Conservation (phyloP, 1,139 yeast genomes). For the Kodamaea anthophila region DNA sequence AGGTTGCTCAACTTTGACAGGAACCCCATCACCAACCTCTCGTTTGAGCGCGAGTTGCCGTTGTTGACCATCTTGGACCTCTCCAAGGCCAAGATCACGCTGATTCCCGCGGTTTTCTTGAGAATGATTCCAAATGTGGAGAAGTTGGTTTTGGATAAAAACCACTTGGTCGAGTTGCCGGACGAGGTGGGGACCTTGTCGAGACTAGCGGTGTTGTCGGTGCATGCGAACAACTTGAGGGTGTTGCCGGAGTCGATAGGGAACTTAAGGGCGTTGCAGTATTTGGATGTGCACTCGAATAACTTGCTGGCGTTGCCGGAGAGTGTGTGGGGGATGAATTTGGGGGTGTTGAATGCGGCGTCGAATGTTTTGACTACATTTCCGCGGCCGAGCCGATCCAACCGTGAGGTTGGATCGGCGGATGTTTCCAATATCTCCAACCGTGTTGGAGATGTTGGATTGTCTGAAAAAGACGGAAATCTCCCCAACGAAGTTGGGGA, state of each 20-base stretch:
- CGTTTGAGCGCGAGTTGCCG: slow-evolving; percentile 50
- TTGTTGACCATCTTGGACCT: slow-evolving; percentile 69
- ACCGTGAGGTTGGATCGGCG: no score
- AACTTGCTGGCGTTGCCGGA: slow-evolving; percentile 68
- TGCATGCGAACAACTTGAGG: slow-evolving; percentile 70
- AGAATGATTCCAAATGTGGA: slow-evolving; percentile 62
- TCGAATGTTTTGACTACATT: slow-evolving; percentile 69
- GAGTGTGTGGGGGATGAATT: slow-evolving; percentile 59
- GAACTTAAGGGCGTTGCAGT: slow-evolving; percentile 51
- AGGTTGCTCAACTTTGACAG: slow-evolving; percentile 51
- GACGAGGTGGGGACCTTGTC: slow-evolving; percentile 56
- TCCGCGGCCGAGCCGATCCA: slow-evolving; percentile 49
- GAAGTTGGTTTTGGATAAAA: slow-evolving; percentile 70
- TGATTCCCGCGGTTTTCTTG: slow-evolving; percentile 62
- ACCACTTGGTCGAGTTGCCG: slow-evolving; percentile 77
- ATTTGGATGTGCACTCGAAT: slow-evolving; percentile 80
- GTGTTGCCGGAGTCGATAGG: slow-evolving; percentile 67
- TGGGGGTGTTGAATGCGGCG: slow-evolving; percentile 64
- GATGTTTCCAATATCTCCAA: slow-evolving; percentile 30
- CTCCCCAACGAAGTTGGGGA: slow-evolving; percentile 5
- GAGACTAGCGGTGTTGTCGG: slow-evolving; percentile 59
- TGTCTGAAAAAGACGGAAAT: no score
- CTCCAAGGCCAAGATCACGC: slow-evolving; percentile 75
- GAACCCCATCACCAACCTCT: slow-evolving; percentile 73
- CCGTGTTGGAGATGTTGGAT: slow-evolving; percentile 11